These are phyloP conservation scores for Kokia cookei DNA, from an alignment of 441 rosid genomes.

Conservation along the genomic window DNA sequence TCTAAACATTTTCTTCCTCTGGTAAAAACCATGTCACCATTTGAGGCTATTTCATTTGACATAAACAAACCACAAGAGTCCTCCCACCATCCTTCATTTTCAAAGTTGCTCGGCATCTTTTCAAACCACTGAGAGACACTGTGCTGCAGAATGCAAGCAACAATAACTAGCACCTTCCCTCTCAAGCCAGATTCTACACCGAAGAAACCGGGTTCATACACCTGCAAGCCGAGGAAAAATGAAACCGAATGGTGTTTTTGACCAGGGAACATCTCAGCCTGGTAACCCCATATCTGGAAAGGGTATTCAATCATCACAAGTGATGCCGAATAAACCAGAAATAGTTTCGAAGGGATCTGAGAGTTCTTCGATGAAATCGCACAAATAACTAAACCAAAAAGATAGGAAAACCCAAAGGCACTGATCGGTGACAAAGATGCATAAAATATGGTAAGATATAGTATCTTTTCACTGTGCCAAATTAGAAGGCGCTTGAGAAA, in stretches of 20 bases:
- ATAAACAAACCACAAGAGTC: slow-evolving; percentile 30
- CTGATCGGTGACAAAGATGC: slow-evolving; percentile 33
- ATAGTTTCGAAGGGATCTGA: slow-evolving; percentile 26
- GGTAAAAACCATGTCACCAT: slow-evolving; percentile 7
- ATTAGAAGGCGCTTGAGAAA: slow-evolving; percentile 27
- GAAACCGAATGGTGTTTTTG: slow-evolving; percentile 24
- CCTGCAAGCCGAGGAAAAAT: slow-evolving; percentile 20
- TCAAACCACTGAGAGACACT: slow-evolving; percentile 33
- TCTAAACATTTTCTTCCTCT: slow-evolving; percentile 17
- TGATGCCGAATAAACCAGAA: slow-evolving; percentile 27
- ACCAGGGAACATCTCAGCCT: slow-evolving; percentile 40
- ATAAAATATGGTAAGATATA: slow-evolving; percentile 26
- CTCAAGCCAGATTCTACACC: slow-evolving; percentile 36
- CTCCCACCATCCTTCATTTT: slow-evolving; percentile 17
- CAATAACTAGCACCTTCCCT: slow-evolving; percentile 30
- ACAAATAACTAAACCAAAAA: slow-evolving; percentile 29
- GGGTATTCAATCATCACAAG: slow-evolving; percentile 31
- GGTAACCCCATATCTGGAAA: slow-evolving; percentile 36
- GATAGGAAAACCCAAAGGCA: slow-evolving; percentile 29
- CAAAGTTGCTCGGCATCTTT: slow-evolving; percentile 18
- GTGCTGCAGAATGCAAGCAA: slow-evolving; percentile 32
- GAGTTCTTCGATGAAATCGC: slow-evolving; percentile 22
- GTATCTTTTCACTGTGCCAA: slow-evolving; percentile 37
- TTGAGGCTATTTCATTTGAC: slow-evolving; percentile 14
- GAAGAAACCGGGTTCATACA: slow-evolving; percentile 25